Evolutionary conservation across 257 asterid genomes (phyloP), one percentile per base, ranked within the genome.

Genomic region (Solanum okadae): DNA sequence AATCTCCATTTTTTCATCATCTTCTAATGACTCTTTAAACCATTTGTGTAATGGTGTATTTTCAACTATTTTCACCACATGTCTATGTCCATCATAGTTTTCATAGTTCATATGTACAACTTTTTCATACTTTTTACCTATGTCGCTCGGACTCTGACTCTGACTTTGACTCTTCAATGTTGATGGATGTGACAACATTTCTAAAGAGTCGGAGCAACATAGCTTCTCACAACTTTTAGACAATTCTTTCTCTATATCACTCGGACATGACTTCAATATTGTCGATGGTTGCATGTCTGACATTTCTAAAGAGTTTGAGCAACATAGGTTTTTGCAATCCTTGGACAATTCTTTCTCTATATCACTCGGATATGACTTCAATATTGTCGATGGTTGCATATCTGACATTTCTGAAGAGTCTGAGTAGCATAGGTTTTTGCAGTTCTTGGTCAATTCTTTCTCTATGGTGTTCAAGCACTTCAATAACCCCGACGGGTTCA

Each of bases 81-180:
- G 99, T 37, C 98, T 81, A 25, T 96, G 99, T 8, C 93, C 97
- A 52, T 95, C 98, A 31, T 96, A 96, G 33, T 96, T 90, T 3
- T 95, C 96, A 38, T 96, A 96, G 84, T 95, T 92, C 81, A 96
- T 95, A 23, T 96, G 99, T 16, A 89, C 91, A 9, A 92, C 95
- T 49, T 67, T 88, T 27, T 85, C 83, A 37, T 35, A 75, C 2
- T 75, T 35, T 10, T 22, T 27, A 6, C 33, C 33, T 75, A 35
- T 22, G 18, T 35, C 20, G 31, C 31, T 72, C n/a, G 1, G 23
- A 49, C 61, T 49, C 3, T 5, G 22, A 49, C 8, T 52, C 10
- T 18, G 63, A 6, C 63, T 56, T 6, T 56, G n/a, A 56, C n/a
- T 56, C 65, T 56, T 56, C 65, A 56, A 18, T 7, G n/a, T 1